Conservation (phyloP, 2,329 filamentous ascomycete genomes). For the Talaromyces sp. region DNA sequence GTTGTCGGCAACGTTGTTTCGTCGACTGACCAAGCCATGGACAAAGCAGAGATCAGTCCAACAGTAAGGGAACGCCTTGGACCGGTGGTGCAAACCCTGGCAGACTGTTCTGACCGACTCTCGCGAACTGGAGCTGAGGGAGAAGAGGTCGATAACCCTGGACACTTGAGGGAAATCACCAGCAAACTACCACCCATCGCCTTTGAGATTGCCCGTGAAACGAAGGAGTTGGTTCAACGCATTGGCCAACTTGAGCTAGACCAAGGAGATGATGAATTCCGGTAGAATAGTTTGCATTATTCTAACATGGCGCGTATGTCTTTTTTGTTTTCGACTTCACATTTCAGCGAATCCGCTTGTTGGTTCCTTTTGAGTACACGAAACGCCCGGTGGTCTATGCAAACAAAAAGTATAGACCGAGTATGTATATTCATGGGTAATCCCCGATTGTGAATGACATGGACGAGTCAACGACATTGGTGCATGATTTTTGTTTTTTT, state of each 20-base stretch:
- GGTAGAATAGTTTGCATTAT: conserved; percentile 14
- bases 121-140: conserved; percentile 59
- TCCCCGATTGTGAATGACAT: background rate
- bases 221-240: conserved; percentile 63
- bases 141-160: conserved; percentile 51
- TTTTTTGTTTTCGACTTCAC: background rate
- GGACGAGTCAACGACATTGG: background rate
- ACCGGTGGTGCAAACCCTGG: conserved; percentile 44
- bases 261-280: conserved; percentile 35
- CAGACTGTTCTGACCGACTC: conserved; percentile 60
- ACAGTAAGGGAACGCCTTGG: conserved; percentile 45
- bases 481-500: background rate
- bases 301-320: conserved; percentile 1
- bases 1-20: conserved; percentile 66
- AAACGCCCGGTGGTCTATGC: background rate
- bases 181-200: conserved; percentile 73
- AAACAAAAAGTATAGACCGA: background rate
- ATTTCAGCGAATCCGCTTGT: background rate
- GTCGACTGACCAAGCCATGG: conserved; percentile 56
- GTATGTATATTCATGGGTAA: background rate
- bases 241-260: conserved; percentile 36
- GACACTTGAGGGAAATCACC: conserved; percentile 52
- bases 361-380: background rate
- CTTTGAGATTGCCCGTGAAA: conserved; percentile 79
- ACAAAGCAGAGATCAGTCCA: conserved; percentile 40